phyloP scores from a whole-genome alignment of 805 yeast species.

The Torulaspora gathmanii region DNA sequence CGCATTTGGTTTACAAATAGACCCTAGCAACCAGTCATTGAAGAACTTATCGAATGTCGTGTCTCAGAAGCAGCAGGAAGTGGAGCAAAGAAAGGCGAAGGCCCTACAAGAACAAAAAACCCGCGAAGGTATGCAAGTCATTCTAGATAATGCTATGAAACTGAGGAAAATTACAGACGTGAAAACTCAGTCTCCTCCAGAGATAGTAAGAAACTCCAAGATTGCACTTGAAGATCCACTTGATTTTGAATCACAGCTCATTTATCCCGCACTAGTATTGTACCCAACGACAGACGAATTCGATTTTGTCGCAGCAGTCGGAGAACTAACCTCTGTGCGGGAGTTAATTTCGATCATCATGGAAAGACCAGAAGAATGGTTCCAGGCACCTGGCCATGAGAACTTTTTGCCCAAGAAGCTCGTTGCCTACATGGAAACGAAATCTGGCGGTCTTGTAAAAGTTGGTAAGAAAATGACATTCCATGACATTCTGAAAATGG shows the following conservation, averaged over 20 bases:
- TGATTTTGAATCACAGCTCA: constrained; percentile 71
- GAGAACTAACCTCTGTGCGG: constrained; percentile 64
- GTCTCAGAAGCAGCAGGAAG: constrained; percentile 36
- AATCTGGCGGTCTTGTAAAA: constrained; percentile 77
- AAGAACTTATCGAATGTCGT: constrained; percentile 43
- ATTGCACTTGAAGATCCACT: constrained; percentile 56
- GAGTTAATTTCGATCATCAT: constrained; percentile 59
- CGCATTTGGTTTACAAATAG: constrained; percentile 60
- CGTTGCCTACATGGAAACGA: constrained; percentile 77
- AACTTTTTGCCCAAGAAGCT: constrained; percentile 56
- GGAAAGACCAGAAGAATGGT: constrained; percentile 67
- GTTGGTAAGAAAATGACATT: constrained; percentile 73
- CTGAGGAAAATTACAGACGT: constrained; percentile 53
- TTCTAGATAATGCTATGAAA: constrained; percentile 54
- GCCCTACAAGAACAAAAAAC: constrained; percentile 24
- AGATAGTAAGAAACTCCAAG: constrained; percentile 48
- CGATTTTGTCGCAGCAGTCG: constrained; percentile 70
- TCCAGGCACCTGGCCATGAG: constrained; percentile 51
- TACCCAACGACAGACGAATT: constrained; percentile 83
- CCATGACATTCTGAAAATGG: constrained; percentile 57
- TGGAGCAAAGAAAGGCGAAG: constrained; percentile 31
- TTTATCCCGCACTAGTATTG: constrained; percentile 74
- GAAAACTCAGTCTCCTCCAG: constrained; percentile 51
- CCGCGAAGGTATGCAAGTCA: constrained; percentile 40
- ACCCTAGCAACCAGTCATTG: constrained; percentile 55